Conservation (phyloP, 495 filamentous ascomycete species). For the Friedmanniomyces simplex region DNA sequence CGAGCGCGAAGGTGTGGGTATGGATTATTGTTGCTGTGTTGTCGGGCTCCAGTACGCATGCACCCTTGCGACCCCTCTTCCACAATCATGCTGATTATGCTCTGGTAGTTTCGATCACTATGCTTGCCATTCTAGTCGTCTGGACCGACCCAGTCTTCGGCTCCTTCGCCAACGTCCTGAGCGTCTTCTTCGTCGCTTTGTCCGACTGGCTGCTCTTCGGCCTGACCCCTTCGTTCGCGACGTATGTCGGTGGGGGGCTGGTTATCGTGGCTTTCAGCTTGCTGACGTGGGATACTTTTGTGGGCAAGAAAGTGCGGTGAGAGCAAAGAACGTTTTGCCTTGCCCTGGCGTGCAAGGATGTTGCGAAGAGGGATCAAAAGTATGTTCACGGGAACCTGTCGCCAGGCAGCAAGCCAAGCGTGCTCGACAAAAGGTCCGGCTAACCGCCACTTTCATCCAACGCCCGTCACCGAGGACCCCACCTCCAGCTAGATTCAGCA, state of each 20-base stretch:
- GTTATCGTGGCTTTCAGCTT: slow-evolving; percentile 18
- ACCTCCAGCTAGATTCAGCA: too few relatives aligned
- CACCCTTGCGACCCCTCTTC: not conserved
- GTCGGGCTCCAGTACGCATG: slow-evolving; percentile 10
- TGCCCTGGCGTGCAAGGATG: too few relatives aligned
- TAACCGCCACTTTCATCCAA: too few relatives aligned
- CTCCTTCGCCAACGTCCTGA: slow-evolving; percentile 16
- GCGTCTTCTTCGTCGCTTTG: slow-evolving; percentile 19
- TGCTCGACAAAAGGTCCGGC: too few relatives aligned
- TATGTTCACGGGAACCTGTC: too few relatives aligned
- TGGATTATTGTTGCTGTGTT: slow-evolving; percentile 15
- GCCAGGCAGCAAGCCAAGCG: too few relatives aligned
- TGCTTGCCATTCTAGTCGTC: slow-evolving; percentile 14
- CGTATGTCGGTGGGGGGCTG: slow-evolving; percentile 16
- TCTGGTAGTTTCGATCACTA: slow-evolving; percentile 14
- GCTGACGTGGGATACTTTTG: slow-evolving; percentile 17
- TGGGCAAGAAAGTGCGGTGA: slow-evolving; percentile 3
- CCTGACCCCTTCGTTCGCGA: slow-evolving; percentile 14
- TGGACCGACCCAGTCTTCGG: slow-evolving; percentile 23
- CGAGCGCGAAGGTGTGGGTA: slow-evolving; percentile 5
- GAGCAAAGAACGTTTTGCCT: not conserved
- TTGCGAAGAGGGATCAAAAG: too few relatives aligned
- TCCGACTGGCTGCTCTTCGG: slow-evolving; percentile 18
- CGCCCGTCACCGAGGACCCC: too few relatives aligned
- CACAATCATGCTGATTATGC: not conserved